These are phyloP conservation scores for Candida pseudoglaebosa DNA, from an alignment of 805 yeast genomes.

Conservation along the genomic window DNA sequence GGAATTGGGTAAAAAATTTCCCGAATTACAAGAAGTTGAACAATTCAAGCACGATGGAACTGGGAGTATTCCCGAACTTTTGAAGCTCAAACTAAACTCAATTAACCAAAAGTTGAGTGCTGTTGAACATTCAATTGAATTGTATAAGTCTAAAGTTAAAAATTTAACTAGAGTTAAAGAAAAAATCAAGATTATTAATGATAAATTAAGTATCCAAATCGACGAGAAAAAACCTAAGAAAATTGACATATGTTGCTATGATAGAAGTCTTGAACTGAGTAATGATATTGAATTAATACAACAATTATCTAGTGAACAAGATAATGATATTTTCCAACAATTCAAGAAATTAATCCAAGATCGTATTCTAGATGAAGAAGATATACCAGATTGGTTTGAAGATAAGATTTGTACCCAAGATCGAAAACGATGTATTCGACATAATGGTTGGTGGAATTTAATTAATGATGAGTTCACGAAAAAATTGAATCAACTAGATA, in stretches of 20 bases:
- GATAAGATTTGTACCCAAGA: slow-evolving; percentile 46
- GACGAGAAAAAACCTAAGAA: slow-evolving; percentile 24
- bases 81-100: slow-evolving; percentile 6
- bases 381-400: slow-evolving; percentile 12
- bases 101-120: slow-evolving; percentile 15
- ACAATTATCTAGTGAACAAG: background rate
- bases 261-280: slow-evolving; percentile 19
- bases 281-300: background rate
- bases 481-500: slow-evolving; percentile 29
- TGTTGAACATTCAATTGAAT: slow-evolving; percentile 12
- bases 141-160: slow-evolving; percentile 13
- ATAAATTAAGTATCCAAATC: slow-evolving; percentile 18
- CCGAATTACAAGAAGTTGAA: slow-evolving; percentile 34
- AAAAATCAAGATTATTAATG: slow-evolving; percentile 34
- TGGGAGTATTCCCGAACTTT: slow-evolving; percentile 9
- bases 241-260: slow-evolving; percentile 54
- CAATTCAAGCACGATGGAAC: slow-evolving; percentile 16
- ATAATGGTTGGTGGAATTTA: slow-evolving; percentile 47
- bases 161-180: slow-evolving; percentile 32
- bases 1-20: slow-evolving; percentile 35
- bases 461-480: slow-evolving; percentile 29
- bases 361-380: slow-evolving; percentile 10
- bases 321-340: slow-evolving; percentile 8
- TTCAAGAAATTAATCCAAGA: slow-evolving; percentile 15
- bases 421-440: slow-evolving; percentile 53